Evolutionary conservation across 139 green algal genomes (phyloP), one percentile per base, ranked within the genome.

Genomic region (Gonium pectorale): DNA sequence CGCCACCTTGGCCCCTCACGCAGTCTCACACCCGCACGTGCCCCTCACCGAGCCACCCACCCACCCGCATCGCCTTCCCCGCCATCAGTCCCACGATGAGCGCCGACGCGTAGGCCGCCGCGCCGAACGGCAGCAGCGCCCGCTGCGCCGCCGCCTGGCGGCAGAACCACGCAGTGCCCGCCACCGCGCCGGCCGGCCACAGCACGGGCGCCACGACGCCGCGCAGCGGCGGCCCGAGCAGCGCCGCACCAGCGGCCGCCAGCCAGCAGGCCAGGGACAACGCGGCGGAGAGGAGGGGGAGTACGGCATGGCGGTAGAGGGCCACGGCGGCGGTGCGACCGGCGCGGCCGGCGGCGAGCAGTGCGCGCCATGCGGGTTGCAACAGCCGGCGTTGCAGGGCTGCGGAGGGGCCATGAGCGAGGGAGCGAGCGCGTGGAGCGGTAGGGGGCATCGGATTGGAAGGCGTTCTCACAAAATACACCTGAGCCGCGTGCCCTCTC

Each of bases 41-140:
- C n/a, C n/a, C n/a, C n/a, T n/a, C n/a, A n/a, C n/a, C n/a, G 27
- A 38, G 59, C 5, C 6, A 67, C 29, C 6, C 17, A n/a, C 4
- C 3, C 31, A 80, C 71, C 71, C 71, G 71, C 71, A 80, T 51
- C 2, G 71, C 71, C 49, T 80, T 80, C 21, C 71, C 71, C 51
- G 51, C 51, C 51, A 80, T 80, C 22, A 80, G 71, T 5, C 13
- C 46, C 21, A 60, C 51, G 9, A 64, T 38, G 21, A 80, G 15
- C 19, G 35, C 37, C 6, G 71, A 67, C 51, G 37, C 51, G 54
- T 41, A 38, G 8, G 49, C 51, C 19, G 71, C 71, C 0, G 21
- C 71, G 22, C 51, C 71, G 71, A 40, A 67, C 49, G 51, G 51
- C 71, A 80, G 51, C 52, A 64, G 1, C 5, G 33, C 49, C 2